phyloP scores from a whole-genome alignment of 2,329 filamentous ascomycete genomes.

The Trichoderma sp. region DNA sequence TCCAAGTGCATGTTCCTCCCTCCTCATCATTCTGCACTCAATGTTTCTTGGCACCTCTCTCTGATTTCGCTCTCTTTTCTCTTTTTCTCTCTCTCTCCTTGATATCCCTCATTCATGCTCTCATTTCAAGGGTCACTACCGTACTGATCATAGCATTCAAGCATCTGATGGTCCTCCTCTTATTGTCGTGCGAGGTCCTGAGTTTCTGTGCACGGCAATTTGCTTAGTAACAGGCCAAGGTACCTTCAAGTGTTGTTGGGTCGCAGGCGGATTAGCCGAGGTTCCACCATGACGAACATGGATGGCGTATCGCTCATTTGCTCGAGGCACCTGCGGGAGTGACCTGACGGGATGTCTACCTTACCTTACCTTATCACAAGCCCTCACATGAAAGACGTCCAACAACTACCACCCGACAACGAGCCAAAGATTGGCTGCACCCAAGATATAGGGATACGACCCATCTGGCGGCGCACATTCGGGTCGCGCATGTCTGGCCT shows the following conservation, averaged over 20 bases:
- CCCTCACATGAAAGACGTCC: not conserved
- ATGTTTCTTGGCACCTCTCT: not conserved
- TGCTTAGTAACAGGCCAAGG: not conserved
- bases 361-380: not conserved
- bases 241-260: too few relatives aligned
- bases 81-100: too few relatives aligned
- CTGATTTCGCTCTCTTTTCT: not conserved
- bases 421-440: constrained; percentile 3
- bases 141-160: too few relatives aligned
- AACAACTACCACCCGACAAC: not conserved
- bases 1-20: too few relatives aligned
- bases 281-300: constrained; percentile 33
- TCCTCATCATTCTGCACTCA: not conserved
- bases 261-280: constrained; percentile 38
- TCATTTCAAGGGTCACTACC: not conserved
- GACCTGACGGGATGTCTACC: not conserved
- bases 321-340: not conserved
- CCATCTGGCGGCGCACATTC: not conserved
- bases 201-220: not conserved
- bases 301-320: constrained; percentile 3
- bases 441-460: not conserved
- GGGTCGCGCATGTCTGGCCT: not conserved
- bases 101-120: not conserved
- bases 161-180: not conserved
- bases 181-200: constrained; percentile 5